Base-by-base conservation (phyloP, 192 early-diverging fungal genomes). In the Coemansia brasiliensis region DNA sequence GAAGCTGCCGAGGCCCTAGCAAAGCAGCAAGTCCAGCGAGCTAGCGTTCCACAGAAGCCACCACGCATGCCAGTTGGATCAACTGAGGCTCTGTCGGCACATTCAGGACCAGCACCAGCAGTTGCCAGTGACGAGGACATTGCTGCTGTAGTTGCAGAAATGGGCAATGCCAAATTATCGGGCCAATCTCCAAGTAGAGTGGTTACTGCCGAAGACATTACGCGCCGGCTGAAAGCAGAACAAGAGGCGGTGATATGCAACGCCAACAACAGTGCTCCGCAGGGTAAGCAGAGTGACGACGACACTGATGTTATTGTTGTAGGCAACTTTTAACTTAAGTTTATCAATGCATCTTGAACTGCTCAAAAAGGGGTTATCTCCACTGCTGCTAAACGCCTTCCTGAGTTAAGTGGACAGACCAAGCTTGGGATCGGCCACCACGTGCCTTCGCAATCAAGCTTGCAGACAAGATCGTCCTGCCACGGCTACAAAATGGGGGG, bases 121-220 rank as follows among this genome's bases (percentile, higher is more conserved):
- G 67, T 39, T 24, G 74, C 74, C 5, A 77, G 68, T 53, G 68
- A 77, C 8, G 74, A 77, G 41, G 74, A 77, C 39, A 70, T 77
- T 61, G 74, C 67, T 1, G 74, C 67, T 2, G 53, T 77, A 18
- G 68, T 71, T 9, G 67, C 62, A 38, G 74, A 70, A 25, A 48
- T 77, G 44, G 74, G 57, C 48, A 49, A 32, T 5, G 40, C 59
- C 20, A 32, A 17, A 0, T 9, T 69, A 43, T 52, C 61, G 22
- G 46, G 39, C 39, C 24, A 44, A 15, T 29, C 25, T 5, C 41
- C 25, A 27, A 5, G 8, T 9, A 55, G 38, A 21, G 27, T 17
- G 43, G 67, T 77, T 39, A 70, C 67, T 1, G 74, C 68, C 25
- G 74, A 65, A 21, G 74, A 77, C 25, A 77, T 77, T 41, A 42